Evolutionary conservation across 208 protist genomes (phyloP).

Genomic region (Phytomonas francai): DNA sequence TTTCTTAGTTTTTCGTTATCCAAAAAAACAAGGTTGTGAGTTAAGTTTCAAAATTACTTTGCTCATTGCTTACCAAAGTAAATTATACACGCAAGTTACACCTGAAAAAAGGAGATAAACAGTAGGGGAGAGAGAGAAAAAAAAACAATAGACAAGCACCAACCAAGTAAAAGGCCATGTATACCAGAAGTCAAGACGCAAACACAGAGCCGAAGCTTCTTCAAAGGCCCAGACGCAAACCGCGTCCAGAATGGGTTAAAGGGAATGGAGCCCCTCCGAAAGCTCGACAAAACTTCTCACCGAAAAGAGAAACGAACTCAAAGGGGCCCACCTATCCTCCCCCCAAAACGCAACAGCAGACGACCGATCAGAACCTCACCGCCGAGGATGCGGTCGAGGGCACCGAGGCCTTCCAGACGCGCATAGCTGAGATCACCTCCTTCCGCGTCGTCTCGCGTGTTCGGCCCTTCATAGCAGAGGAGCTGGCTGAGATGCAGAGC

Average conservation of each 20-base stretch:
- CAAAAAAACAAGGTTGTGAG: not conserved
- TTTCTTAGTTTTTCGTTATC: not conserved
- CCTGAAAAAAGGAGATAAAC: not conserved
- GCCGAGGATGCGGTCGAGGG: constrained; percentile 38
- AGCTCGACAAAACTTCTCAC: not conserved
- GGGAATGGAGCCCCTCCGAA: not conserved
- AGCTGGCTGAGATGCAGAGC: constrained; percentile 81
- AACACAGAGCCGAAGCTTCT: constrained; percentile 61
- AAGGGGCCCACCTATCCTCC: not conserved
- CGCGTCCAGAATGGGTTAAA: not conserved
- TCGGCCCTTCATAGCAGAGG: constrained; percentile 82
- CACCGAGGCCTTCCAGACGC: constrained; percentile 67
- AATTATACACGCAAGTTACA: not conserved
- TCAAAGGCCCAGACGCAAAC: constrained; percentile 18
- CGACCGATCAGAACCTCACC: not conserved
- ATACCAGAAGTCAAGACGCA: not conserved
- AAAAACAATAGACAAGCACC: constrained; percentile 3
- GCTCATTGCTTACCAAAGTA: constrained; percentile 5
- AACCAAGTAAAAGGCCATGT: not conserved
- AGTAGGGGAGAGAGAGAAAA: constrained; percentile 9
- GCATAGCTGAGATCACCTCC: constrained; percentile 79
- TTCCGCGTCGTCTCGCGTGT: constrained; percentile 83
- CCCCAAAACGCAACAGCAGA: constrained; percentile 9
- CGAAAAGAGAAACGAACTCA: not conserved
- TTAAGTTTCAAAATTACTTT: constrained; percentile 1